Percentiles rank a stretch among this genome's conserved stretches.
Evolutionary conservation across 169 alveolate species (phyloP).

Genomic region (Cyclospora cayetanensis): DNA sequence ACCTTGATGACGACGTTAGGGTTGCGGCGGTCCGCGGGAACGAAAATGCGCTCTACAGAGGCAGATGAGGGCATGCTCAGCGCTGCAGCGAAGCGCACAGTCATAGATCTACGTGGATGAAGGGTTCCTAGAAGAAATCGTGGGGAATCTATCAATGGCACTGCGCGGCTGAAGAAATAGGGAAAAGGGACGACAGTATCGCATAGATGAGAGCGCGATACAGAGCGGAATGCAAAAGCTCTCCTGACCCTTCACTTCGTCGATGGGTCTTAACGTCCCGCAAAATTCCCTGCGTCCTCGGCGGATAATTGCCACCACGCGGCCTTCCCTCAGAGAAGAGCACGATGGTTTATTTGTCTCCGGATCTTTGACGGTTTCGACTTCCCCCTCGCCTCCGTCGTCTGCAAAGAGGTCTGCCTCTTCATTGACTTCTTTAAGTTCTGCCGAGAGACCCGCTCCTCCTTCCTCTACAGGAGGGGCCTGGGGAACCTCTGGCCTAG

Average conservation of each 20-base stretch:
- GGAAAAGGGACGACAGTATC: neutral
- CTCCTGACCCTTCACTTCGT: neutral
- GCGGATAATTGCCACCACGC: constrained; percentile 92
- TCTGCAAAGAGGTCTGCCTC: neutral
- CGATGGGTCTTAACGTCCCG: constrained; percentile 89
- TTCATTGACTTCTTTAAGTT: neutral
- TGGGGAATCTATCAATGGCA: neutral
- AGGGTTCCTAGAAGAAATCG: neutral
- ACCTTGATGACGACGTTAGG: constrained; percentile 72
- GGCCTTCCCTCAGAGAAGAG: constrained; percentile 75
- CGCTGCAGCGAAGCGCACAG: neutral
- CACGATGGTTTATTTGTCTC: neutral
- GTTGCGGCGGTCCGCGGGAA: constrained; percentile 70
- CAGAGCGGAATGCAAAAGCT: neutral
- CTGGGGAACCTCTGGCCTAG: neutral
- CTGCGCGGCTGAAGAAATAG: neutral
- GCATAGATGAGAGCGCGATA: too few relatives aligned
- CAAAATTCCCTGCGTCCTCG: constrained; percentile 92
- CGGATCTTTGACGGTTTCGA: neutral
- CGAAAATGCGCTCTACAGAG: constrained; percentile 65
- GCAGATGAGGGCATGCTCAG: neutral
- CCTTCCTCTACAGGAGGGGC: neutral
- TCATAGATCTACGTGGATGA: neutral
- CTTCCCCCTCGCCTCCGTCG: neutral
- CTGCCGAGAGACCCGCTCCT: neutral